Evolutionary conservation across 2,329 filamentous ascomycete genomes (phyloP).

Genomic region (Fragosphaeria purpurea): DNA sequence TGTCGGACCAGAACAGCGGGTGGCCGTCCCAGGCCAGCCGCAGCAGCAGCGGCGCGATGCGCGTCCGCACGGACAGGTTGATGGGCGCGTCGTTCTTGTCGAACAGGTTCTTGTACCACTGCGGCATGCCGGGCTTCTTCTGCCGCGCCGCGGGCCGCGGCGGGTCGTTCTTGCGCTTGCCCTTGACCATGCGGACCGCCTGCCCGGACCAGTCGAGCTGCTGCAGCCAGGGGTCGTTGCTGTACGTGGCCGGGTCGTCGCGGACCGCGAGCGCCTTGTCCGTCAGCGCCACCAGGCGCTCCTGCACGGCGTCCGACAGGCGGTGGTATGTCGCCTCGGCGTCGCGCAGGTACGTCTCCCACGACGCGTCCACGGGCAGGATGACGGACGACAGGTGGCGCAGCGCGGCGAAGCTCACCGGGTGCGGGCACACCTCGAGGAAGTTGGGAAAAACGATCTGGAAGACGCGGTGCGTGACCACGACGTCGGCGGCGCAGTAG

Average conservation of each 20-base stretch:
- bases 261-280: constrained; percentile 70
- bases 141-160: constrained; percentile 70
- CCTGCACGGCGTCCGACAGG: constrained; percentile 66
- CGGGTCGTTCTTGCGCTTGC: constrained; percentile 75
- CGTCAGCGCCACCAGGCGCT: constrained; percentile 62
- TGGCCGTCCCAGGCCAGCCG: constrained; percentile 81
- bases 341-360: constrained; percentile 75
- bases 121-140: constrained; percentile 88
- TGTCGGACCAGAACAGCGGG: constrained; percentile 86
- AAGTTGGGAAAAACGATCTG: constrained; percentile 88
- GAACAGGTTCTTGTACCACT: constrained; percentile 94
- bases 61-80: constrained; percentile 71
- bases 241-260: constrained; percentile 56
- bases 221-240: constrained; percentile 76
- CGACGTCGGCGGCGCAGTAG: constrained; percentile 92
- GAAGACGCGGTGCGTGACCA: constrained; percentile 88
- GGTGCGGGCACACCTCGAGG: constrained; percentile 82
- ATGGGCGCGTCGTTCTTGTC: constrained; percentile 58
- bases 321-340: constrained; percentile 77
- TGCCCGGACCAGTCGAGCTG: constrained; percentile 96
- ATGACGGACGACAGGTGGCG: constrained; percentile 91
- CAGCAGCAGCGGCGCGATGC: constrained; percentile 76
- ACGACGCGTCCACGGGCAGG: constrained; percentile 76
- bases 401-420: constrained; percentile 90
- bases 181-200: constrained; percentile 82